Base-by-base conservation (phyloP, 148 eudicot species). In the Vaccinium vitisidaea region DNA sequence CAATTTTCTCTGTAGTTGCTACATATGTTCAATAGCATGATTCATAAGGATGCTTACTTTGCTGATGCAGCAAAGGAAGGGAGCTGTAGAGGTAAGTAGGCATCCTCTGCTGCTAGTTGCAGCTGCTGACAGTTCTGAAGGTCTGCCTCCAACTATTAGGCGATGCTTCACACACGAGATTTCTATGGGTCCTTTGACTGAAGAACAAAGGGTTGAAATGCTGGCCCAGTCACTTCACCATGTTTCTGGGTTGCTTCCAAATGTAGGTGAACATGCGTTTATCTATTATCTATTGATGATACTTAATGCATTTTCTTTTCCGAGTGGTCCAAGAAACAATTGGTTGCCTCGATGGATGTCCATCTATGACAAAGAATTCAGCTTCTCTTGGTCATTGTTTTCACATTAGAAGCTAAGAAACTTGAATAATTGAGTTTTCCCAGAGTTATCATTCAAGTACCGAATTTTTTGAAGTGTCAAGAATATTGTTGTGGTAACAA, bases 121-220 rank as follows among this genome's bases (percentile, higher is more conserved):
- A 77, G 89, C 95, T 84, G 90, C 95, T 76, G 98, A 94, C 87
- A 93, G 87, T 87, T 85, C 94, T 73, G 98, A 97, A 91, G 98
- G 99, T 77, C 88, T 97, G 83, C 96, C 99, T 53, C 89, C 94
- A 87, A 86, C 89, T 86, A 94, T 97, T 61, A 95, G 98, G 84
- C 96, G 99, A 74, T 94, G 99, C 88, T 97, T 97, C 86, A 97
- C 94, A 80, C 99, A 97, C 87, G 99, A 97, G 87, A 91, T 97
- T 80, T 90, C 90, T 82, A 90, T 97, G 90, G 95, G 92, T 82
- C 88, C 96, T 87, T 88, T 95, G 84, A 92, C 90, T 83, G 98
- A 95, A 85, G 99, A 95, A 83, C 95, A 95, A 85, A 95, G 99
- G 88, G 85, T 87, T 81, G 86, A 88, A 87, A 90, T 97, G 94